Evolutionary conservation across 2,329 filamentous ascomycete genomes (phyloP), one percentile per base, ranked within the genome.

Genomic region (Cyphellophora attinorum): DNA sequence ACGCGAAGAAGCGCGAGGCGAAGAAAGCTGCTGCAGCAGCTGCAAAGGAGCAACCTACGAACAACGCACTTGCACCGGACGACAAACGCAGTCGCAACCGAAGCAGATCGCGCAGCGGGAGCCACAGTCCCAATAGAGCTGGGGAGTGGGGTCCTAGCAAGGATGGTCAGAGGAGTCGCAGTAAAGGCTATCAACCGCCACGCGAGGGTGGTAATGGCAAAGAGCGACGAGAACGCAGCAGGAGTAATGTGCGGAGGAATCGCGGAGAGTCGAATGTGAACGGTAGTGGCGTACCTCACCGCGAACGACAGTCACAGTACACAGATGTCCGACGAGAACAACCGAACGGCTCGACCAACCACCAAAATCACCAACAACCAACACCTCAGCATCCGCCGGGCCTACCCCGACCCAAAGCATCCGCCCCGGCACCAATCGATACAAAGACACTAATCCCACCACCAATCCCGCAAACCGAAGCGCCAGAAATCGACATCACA

Each of bases 1-100:
- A 95, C 65, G 96, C 96, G 76, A 96, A 96, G 76, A 96, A 96
- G 74, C 76, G 91, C 29, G 80, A 84, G 48, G 84, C 84, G 47
- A 95, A 93, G 71, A 96, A 95, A 64, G 74, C 75, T 33, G 91
- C 88, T 56, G 86, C 91, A 30, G 73, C 68, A 5, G 83, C 85
- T 12, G 76, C 74, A 32, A 79, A 77, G 47, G 62, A 65, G 29
- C 30, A 43, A 32, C 29, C n/a, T 21, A 21, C 18, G 14, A 3
- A 33, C 10, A 32, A 29, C 21, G 42, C 35, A 25, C 40, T 47
- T 27, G 35, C 35, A 18, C 42, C 44, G 8, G 46, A 43, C n/a
- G 31, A 35, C 29, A 27, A 39, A 47, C 44, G 40, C 42, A 37
- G 37, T 36, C 36, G 40, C 43, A 27, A 40, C 32, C 35, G 52